Conservation (phyloP, 441 rosid species). For the California macrophylla region DNA sequence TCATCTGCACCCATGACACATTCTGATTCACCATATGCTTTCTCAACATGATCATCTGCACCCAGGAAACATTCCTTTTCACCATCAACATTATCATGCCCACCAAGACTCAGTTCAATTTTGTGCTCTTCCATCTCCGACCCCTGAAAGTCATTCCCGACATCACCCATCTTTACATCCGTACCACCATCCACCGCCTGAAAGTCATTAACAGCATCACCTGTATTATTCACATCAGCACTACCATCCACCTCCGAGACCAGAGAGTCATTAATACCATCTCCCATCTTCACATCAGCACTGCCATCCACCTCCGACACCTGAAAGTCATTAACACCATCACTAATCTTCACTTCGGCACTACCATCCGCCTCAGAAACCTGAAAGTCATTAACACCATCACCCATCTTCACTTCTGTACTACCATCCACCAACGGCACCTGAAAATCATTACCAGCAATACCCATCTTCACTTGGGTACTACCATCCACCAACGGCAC, state of each 20-base stretch:
- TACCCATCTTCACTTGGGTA: background rate
- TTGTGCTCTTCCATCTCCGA: slow-evolving; percentile 37
- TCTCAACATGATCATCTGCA: too few relatives aligned
- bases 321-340: slow-evolving; percentile 7
- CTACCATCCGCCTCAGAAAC: too few relatives aligned
- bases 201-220: slow-evolving; percentile 15
- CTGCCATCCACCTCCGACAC: too few relatives aligned
- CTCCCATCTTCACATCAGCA: slow-evolving; percentile 21
- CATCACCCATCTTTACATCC: slow-evolving; percentile 8
- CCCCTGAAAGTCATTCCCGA: slow-evolving; percentile 12
- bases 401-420: slow-evolving; percentile 23
- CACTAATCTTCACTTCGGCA: slow-evolving; percentile 20
- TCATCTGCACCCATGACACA: background rate
- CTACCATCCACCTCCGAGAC: too few relatives aligned
- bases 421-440: background rate
- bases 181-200: too few relatives aligned
- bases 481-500: slow-evolving; percentile 23
- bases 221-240: slow-evolving; percentile 15
- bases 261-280: slow-evolving; percentile 4
- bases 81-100: slow-evolving; percentile 8
- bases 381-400: slow-evolving; percentile 8
- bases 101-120: slow-evolving; percentile 40
- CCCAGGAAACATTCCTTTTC: too few relatives aligned
- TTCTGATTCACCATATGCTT: too few relatives aligned
- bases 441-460: too few relatives aligned